Evolutionary conservation across 2,329 filamentous ascomycete species (phyloP), one percentile per base, ranked within the genome.

Genomic region (Didymella exigua): DNA sequence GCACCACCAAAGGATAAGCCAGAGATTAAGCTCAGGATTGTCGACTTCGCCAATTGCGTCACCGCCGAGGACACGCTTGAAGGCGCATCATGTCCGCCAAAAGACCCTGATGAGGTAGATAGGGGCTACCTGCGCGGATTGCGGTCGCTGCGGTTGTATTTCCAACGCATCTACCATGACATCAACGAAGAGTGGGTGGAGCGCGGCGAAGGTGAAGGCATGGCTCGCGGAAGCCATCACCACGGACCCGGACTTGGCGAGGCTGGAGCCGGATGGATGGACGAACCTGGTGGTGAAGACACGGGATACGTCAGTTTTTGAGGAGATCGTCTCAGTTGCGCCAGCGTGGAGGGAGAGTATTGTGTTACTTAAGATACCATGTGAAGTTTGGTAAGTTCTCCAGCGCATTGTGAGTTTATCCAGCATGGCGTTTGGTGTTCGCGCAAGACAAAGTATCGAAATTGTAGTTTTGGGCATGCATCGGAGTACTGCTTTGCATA

Each of bases 31-130:
- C 87, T 99, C 77, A 97, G 97, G 76, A 96, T 99, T 74, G 93
- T 96, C 53, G 95, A 99, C 75, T 99, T 99, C 78, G 95, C 95
- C 60, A 99, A 99, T 73, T 97, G 93, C 69, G 88, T 98, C 30
- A 98, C 93, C 1, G 90, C 91, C 4, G 89, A 95, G 62, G 92
- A 96, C 67, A 73, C 77, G 44, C 68, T 85, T 3, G 76, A 86
- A 10, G 81, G 85, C 55, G 77, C 81, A 1, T 77, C 80, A 16
- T 97, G 93, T 65, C 95, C 95, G 13, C 95, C 95, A 4, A 83
- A 86, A 55, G 86, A 96, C 69, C 90, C 91, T 0, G 79, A 88
- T 30, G 88, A 91, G 56, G 87, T 96, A 6, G 95, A 99, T 65
- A 84, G 87, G 24, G 95, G 95, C 0, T 99, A 98, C 68, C 79